Conservation (phyloP, 2,329 filamentous ascomycete species). For the Thermomyces lanuginosus region DNA sequence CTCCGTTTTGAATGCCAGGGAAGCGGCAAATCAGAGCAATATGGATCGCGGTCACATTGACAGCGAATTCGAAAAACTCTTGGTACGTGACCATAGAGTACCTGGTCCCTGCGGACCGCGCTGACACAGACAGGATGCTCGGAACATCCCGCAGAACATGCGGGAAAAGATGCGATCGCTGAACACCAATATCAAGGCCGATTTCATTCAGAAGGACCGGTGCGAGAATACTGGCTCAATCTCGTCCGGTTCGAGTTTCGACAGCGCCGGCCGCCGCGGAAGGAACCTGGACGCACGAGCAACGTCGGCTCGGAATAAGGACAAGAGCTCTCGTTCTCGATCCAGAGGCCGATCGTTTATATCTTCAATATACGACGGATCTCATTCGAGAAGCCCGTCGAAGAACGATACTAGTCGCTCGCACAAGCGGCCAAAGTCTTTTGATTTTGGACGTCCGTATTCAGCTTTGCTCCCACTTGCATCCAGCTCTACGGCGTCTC, state of each 20-base stretch:
- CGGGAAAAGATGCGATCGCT: slow-evolving; percentile 87
- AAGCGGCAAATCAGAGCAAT: slow-evolving; percentile 28
- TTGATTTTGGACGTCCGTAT: slow-evolving; percentile 48
- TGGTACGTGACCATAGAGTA: slow-evolving; percentile 37
- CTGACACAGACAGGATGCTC: slow-evolving; percentile 54
- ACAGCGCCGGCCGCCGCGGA: slow-evolving; percentile 20
- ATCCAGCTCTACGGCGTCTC: slow-evolving; percentile 36
- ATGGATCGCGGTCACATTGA: slow-evolving; percentile 42
- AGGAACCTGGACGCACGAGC: slow-evolving; percentile 26
- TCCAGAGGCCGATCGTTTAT: slow-evolving; percentile 65
- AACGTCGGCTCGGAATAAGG: slow-evolving; percentile 26
- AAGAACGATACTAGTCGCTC: slow-evolving; percentile 50
- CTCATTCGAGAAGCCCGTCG: slow-evolving; percentile 53
- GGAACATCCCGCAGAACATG: slow-evolving; percentile 88
- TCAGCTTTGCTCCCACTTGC: slow-evolving; percentile 42
- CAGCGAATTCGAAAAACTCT: slow-evolving; percentile 43
- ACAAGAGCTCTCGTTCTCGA: slow-evolving; percentile 29
- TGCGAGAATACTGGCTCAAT: slow-evolving; percentile 40
- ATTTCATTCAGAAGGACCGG: slow-evolving; percentile 85
- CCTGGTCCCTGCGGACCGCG: slow-evolving; percentile 41
- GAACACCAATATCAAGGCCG: slow-evolving; percentile 78
- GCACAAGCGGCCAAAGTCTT: slow-evolving; percentile 55
- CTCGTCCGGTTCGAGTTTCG: slow-evolving; percentile 9
- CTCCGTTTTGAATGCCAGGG: slow-evolving; percentile 44
- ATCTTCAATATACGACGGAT: slow-evolving; percentile 51